These are phyloP conservation scores for Sarocladium strictum DNA, from an alignment of 2,329 filamentous ascomycete species.

Conservation along the genomic window DNA sequence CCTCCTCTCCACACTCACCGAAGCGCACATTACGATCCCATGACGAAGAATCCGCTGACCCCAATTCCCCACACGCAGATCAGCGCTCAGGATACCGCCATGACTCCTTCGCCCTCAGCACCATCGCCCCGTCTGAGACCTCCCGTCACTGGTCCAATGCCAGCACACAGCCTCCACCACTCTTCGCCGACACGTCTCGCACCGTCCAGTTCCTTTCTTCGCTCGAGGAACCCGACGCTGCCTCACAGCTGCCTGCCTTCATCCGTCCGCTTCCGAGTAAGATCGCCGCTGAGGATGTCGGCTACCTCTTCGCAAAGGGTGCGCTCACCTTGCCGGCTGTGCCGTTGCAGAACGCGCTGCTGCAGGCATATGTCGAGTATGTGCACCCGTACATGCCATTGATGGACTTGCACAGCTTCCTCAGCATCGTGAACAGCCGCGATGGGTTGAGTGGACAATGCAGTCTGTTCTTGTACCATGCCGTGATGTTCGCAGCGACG, in stretches of 20 bases:
- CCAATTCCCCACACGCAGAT: conserved; percentile 24
- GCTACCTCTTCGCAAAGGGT: conserved; percentile 78
- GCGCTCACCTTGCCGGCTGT: conserved; percentile 70
- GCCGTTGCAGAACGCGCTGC: conserved; percentile 69
- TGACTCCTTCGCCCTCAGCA: conserved; percentile 25
- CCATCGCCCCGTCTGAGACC: conserved; percentile 16
- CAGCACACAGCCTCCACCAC: conserved; percentile 14
- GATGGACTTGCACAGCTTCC: conserved; percentile 60
- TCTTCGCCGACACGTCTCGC: conserved; percentile 30
- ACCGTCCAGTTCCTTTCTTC: conserved; percentile 39
- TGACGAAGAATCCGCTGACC: conserved; percentile 19
- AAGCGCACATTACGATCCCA: neutral
- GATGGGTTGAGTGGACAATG: conserved; percentile 67
- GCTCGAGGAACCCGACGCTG: conserved; percentile 40
- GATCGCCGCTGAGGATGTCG: conserved; percentile 74
- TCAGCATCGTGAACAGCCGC: conserved; percentile 53
- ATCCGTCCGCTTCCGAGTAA: conserved; percentile 73
- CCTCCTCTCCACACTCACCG: neutral
- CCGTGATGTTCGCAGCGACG: conserved; percentile 88
- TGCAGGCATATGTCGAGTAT: conserved; percentile 80
- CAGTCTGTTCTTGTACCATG: conserved; percentile 85
- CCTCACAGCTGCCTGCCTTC: conserved; percentile 54
- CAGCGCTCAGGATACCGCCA: conserved; percentile 31
- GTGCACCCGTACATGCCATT: conserved; percentile 94
- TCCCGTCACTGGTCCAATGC: conserved; percentile 7